Percentiles rank a stretch among this genome's conserved stretches.
These are phyloP conservation scores for Puccinellia tenuiflora DNA, from an alignment of 176 grass and related monocot genomes.

Conservation along the genomic window DNA sequence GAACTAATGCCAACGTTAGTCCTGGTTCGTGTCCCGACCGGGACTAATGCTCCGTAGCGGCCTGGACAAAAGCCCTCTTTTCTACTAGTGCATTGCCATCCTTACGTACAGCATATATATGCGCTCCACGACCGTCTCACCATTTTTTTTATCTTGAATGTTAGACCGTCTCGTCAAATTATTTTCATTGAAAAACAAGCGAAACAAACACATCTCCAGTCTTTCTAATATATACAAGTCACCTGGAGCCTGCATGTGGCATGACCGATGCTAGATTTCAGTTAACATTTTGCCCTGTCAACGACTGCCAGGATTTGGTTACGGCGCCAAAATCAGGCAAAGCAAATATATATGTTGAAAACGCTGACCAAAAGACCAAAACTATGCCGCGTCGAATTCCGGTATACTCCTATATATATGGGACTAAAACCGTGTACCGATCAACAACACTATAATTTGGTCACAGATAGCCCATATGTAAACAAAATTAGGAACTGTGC, in stretches of 20 bases:
- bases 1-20: too few relatives aligned
- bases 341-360: not conserved
- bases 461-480: not conserved
- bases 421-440: not conserved
- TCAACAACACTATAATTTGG: not conserved
- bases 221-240: constrained; percentile 1
- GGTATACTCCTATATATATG: too few relatives aligned
- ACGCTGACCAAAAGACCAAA: not conserved
- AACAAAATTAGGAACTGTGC: not conserved
- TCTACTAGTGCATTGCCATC: too few relatives aligned
- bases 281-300: not conserved
- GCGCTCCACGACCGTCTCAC: not conserved
- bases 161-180: not conserved
- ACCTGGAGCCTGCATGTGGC: not conserved
- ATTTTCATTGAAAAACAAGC: not conserved
- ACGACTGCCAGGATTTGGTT: not conserved
- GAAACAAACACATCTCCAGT: not conserved
- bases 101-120: too few relatives aligned
- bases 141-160: too few relatives aligned
- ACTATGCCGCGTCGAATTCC: not conserved
- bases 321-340: not conserved
- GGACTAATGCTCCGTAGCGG: too few relatives aligned
- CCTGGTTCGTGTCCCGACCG: too few relatives aligned
- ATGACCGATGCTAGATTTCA: not conserved
- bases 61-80: too few relatives aligned